A percentile compares a stretch with the other conserved stretches of the same genome.
These are phyloP conservation scores for Parastagonospora nodorum DNA, from an alignment of 2,329 filamentous ascomycete genomes.

Conservation along the genomic window DNA sequence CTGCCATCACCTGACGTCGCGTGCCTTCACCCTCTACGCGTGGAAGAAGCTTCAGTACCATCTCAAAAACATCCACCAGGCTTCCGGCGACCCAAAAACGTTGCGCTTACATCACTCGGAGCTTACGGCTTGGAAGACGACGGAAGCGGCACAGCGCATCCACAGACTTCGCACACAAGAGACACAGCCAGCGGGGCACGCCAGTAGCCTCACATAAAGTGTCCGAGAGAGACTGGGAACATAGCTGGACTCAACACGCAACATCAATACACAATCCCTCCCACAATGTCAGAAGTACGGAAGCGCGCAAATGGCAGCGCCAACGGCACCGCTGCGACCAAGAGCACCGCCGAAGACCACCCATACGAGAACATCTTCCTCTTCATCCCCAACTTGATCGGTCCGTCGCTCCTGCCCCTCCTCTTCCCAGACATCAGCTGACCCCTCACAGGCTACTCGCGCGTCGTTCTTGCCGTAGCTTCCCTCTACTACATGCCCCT, in stretches of 20 bases:
- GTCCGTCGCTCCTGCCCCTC: conserved; percentile 34
- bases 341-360: conserved; percentile 25
- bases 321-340: conserved; percentile 33
- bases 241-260: not conserved
- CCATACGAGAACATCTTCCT: conserved; percentile 60
- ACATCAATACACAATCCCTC: not conserved
- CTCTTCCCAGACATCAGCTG: conserved; percentile 5
- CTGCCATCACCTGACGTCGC: conserved; percentile 1
- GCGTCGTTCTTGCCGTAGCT: conserved; percentile 69
- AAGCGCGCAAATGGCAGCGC: conserved; percentile 34
- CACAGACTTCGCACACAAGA: conserved; percentile 3
- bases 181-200: conserved; percentile 14
- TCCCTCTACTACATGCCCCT: conserved; percentile 99
- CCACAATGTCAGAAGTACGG: conserved; percentile 35
- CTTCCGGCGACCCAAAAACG: not conserved
- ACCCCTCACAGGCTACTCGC: conserved; percentile 51
- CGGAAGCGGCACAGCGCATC: conserved; percentile 5
- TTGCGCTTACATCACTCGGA: not conserved
- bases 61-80: not conserved
- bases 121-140: not conserved
- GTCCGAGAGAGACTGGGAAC: not conserved
- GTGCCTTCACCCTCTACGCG: conserved; percentile 1
- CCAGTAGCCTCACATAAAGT: not conserved
- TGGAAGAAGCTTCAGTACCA: not conserved
- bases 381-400: conserved; percentile 59